phyloP scores from a whole-genome alignment of 108 stramenopile genomes.

The Parietichytrium sp. region DNA sequence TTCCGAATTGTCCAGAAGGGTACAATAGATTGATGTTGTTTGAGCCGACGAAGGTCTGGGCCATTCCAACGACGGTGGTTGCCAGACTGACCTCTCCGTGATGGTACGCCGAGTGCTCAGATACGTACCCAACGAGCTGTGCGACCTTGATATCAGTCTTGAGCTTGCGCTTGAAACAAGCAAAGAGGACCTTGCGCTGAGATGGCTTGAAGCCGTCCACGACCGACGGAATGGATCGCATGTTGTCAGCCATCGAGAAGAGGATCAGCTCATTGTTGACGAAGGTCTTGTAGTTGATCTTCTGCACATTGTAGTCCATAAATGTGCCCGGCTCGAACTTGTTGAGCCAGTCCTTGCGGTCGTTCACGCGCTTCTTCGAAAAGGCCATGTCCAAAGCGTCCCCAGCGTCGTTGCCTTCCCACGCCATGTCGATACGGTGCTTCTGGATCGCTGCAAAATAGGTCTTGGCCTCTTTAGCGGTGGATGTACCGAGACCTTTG shows the following conservation, averaged over 20 bases:
- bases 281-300: constrained; percentile 79
- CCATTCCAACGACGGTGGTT: constrained; percentile 93
- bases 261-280: constrained; percentile 95
- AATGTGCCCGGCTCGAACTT: constrained; percentile 73
- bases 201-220: constrained; percentile 98
- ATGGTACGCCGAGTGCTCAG: constrained; percentile 86
- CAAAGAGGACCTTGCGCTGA: constrained; percentile 95
- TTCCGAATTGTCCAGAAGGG: constrained; percentile 97
- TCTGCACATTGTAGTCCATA: constrained; percentile 79
- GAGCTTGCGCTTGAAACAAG: constrained; percentile 97
- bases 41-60: constrained; percentile 88
- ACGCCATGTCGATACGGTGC: constrained; percentile 63
- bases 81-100: constrained; percentile 94
- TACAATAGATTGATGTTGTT: constrained; percentile 95
- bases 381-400: constrained; percentile 98
- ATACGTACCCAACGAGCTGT: constrained; percentile 64
- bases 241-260: constrained; percentile 89
- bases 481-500: constrained; percentile 97
- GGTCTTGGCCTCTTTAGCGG: constrained; percentile 84
- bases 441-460: constrained; percentile 64
- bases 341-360: constrained; percentile 88
- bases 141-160: constrained; percentile 97
- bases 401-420: constrained; percentile 72
- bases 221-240: constrained; percentile 84
- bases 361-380: constrained; percentile 83